Evolutionary conservation across 1,139 yeast species (phyloP), one percentile per base, ranked within the genome.

Genomic region (Geotrichum aggregatum): DNA sequence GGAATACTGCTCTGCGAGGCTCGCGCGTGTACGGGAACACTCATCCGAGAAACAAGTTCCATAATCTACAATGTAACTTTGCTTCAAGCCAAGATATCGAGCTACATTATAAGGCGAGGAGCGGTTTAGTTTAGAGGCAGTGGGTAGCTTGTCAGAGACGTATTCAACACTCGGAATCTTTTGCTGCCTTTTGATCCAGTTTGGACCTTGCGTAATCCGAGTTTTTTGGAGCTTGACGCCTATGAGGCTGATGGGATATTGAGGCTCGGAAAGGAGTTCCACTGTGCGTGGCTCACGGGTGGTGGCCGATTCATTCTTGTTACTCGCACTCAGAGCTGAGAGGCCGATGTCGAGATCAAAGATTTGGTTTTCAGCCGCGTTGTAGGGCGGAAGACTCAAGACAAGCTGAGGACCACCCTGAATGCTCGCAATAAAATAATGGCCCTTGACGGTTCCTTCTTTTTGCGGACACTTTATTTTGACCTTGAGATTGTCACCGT

Each of bases 1-100:
- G 19, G 16, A n/a, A 49, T 54, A 54, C 46, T 54, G 49, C n/a
- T 49, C 47, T 10, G 52, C 41, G n/a, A 54, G 47, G 26, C 56
- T 52, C 3, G 49, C 47, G 16, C 42, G 46, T 11, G 31, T 47
- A 2, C 39, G 21, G 16, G 48, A 41, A 26, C 52, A 44, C 28
- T 24, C 28, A 13, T 45, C 46, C 7, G 54, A 28, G 33, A 54
- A 54, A 28, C 56, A 54, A 19, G 38, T 39, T 41, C 44, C 47
- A 18, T 50, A 43, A 28, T 41, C 39, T 19, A 46, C 48, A 42
- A 51, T 28, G 34, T 47, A 51, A n/a, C 46, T 42, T 16, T 49
- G 49, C n/a, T 50, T 30, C n/a, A 54, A 18, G 10, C 47, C 51
- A 19, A 54, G 47, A 22, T 42, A 36, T 7, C 54, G 43, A 8